phyloP scores from a whole-genome alignment of 2,329 filamentous ascomycete genomes.

The Aspergillus vadensis region DNA sequence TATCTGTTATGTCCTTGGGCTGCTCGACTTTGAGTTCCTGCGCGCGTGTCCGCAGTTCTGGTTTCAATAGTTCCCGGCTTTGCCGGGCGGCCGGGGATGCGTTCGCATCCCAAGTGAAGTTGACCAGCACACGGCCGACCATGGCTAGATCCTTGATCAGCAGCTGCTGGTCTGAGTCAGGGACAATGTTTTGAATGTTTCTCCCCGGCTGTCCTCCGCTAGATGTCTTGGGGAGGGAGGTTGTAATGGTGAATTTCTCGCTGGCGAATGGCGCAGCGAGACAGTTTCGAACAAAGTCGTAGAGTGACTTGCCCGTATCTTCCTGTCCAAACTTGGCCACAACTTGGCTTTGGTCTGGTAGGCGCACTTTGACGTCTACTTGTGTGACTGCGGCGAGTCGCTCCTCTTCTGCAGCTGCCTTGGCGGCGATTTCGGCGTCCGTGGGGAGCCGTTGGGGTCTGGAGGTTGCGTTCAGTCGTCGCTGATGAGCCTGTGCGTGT shows the following conservation, averaged over 20 bases:
- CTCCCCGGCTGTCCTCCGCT: conserved; percentile 14
- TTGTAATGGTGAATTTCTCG: conserved; percentile 72
- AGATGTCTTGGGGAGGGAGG: conserved; percentile 45
- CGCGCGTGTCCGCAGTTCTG: conserved; percentile 63
- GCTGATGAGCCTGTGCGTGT: conserved; percentile 78
- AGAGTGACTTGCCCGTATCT: conserved; percentile 71
- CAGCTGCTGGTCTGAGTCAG: conserved; percentile 46
- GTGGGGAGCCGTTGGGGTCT: conserved; percentile 78
- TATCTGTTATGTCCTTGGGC: conserved; percentile 54
- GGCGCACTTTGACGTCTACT: conserved; percentile 76
- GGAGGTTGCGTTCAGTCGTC: conserved; percentile 73
- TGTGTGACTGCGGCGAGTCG: conserved; percentile 66
- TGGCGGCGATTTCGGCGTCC: conserved; percentile 76
- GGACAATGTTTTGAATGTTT: conserved; percentile 34
- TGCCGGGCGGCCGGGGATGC: conserved; percentile 58
- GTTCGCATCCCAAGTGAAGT: conserved; percentile 70
- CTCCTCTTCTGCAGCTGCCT: conserved; percentile 65
- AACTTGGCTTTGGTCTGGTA: conserved; percentile 81
- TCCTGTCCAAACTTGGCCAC: conserved; percentile 68
- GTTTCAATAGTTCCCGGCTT: conserved; percentile 60
- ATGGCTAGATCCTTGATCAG: conserved; percentile 76
- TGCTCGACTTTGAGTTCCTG: conserved; percentile 60
- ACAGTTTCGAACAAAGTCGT: conserved; percentile 71
- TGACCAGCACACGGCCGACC: conserved; percentile 70
- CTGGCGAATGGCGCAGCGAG: conserved; percentile 60